Evolutionary conservation across 1,139 yeast species (phyloP).

Genomic region (Candida dubliniensis): DNA sequence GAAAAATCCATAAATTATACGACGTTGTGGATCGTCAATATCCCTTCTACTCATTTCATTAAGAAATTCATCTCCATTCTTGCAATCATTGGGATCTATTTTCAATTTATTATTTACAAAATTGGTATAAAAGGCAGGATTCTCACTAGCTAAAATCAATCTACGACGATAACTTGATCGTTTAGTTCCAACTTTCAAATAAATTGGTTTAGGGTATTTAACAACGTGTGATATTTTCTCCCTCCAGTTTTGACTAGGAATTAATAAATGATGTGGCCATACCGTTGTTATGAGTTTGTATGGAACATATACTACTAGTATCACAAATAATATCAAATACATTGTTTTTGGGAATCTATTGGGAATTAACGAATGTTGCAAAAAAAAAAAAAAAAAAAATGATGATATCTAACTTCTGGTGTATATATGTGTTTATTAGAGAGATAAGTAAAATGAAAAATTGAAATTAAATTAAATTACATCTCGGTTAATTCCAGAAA

Average conservation of each 20-base stretch:
- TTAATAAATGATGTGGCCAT: constrained; percentile 39
- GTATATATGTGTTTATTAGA: background rate
- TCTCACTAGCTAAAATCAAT: constrained; percentile 48
- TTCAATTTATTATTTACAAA: constrained; percentile 40
- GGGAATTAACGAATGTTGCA: too few species aligned
- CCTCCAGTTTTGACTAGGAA: constrained; percentile 48
- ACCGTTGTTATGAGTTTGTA: constrained; percentile 20
- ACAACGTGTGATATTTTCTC: constrained; percentile 38
- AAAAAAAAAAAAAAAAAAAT: too few species aligned
- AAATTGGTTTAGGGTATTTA: constrained; percentile 35
- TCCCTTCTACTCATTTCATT: constrained; percentile 35
- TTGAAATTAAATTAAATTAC: too few species aligned
- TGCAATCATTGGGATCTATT: constrained; percentile 31
- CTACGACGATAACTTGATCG: constrained; percentile 52
- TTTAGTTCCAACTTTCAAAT: constrained; percentile 39
- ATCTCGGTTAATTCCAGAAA: background rate
- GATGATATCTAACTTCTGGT: background rate
- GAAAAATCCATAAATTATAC: constrained; percentile 73
- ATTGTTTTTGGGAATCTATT: too few species aligned
- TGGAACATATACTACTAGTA: constrained; percentile 2
- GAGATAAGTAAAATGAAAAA: too few species aligned
- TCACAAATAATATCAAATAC: constrained; percentile 8
- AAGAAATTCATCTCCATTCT: constrained; percentile 26
- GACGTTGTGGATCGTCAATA: constrained; percentile 40
- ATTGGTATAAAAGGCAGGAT: constrained; percentile 52